Percentiles rank a stretch among this genome's conserved stretches.
Conservation (phyloP, 2,329 filamentous ascomycete genomes). For the Fusarium napiforme region DNA sequence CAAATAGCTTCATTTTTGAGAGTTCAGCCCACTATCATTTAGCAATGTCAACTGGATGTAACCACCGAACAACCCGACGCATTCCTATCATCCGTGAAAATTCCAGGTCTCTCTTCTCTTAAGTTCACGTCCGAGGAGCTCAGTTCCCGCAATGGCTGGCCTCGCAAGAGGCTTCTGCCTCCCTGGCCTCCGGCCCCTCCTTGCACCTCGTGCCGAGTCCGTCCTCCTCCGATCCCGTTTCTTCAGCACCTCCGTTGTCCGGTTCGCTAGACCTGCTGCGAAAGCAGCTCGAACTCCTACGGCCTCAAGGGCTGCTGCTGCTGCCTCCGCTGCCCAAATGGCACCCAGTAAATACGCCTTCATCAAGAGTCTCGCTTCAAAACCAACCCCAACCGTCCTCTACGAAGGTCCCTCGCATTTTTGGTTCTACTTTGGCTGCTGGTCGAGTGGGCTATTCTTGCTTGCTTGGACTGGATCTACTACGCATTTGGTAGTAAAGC, state of each 20-base stretch:
- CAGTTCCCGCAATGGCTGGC: slow-evolving; percentile 44
- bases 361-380: slow-evolving; percentile 66
- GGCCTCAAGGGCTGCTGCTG: slow-evolving; percentile 17
- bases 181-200: slow-evolving; percentile 41
- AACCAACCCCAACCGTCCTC: slow-evolving; percentile 66
- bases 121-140: not conserved
- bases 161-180: slow-evolving; percentile 47
- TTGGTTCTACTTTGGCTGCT: slow-evolving; percentile 70
- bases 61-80: slow-evolving; percentile 5
- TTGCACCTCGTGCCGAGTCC: slow-evolving; percentile 39
- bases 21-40: slow-evolving; percentile 8
- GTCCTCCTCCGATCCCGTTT: slow-evolving; percentile 41
- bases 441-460: slow-evolving; percentile 61
- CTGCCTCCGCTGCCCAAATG: slow-evolving; percentile 25
- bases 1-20: slow-evolving; percentile 38
- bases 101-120: not conserved
- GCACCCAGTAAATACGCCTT: slow-evolving; percentile 55
- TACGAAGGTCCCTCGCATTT: slow-evolving; percentile 74
- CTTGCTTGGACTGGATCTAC: slow-evolving; percentile 52
- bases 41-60: slow-evolving; percentile 21
- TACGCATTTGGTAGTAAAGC: slow-evolving; percentile 47
- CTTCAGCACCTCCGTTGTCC: slow-evolving; percentile 47
- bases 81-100: not conserved
- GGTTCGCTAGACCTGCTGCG: slow-evolving; percentile 26
- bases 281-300: slow-evolving; percentile 31